Base-by-base conservation (phyloP, 192 early-diverging fungal genomes). In the Mortierella antarctica region DNA sequence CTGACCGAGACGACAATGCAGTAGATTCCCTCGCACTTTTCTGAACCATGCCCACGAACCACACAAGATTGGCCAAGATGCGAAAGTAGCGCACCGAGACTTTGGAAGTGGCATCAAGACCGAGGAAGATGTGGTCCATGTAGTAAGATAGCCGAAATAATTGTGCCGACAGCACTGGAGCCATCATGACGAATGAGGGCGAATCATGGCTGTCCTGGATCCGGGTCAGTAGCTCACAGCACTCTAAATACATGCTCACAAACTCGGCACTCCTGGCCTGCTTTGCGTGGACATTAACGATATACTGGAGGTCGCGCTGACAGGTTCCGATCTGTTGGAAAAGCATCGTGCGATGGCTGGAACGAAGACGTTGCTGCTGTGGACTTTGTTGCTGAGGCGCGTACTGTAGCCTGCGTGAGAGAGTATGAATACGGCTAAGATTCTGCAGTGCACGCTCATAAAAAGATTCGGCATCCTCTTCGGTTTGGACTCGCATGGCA, bases 121-220 rank as follows among this genome's bases (percentile, higher is more conserved):
- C 89, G 17, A 88, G 46, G 62, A 86, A 90, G 15, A 71, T 80
- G 48, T 89, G 77, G 23, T 89, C 86, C 67, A 89, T 84, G 10
- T 59, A 75, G 46, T 88, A 88, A 0, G 88, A 85, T 11, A 80
- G 73, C 7, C 73, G 73, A 13, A 87, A 65, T 5, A 89, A 66
- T 20, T 81, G 73, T 10, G 82, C 78, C 0, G 88, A 86, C 4
- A 76, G 39, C 13, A 62, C 57, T 10, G 77, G 85, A 7, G 87
- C 82, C 5, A 74, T 74, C 21, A 75, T 50, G 5, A 79, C 70
- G 65, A 84, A 82, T 7, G 70, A 79, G 0, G 83, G 74, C 5
- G 74, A 70, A 15, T 78, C 62, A 45, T 77, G 76, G 18, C 65
- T 77, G 12, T 87, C 73, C 21, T 81, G 83, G 6, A 81, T 76